A percentile compares a stretch with the other conserved stretches of the same genome.
Conservation (phyloP, 2,329 filamentous ascomycete genomes). For the Aspergillus uvarum region DNA sequence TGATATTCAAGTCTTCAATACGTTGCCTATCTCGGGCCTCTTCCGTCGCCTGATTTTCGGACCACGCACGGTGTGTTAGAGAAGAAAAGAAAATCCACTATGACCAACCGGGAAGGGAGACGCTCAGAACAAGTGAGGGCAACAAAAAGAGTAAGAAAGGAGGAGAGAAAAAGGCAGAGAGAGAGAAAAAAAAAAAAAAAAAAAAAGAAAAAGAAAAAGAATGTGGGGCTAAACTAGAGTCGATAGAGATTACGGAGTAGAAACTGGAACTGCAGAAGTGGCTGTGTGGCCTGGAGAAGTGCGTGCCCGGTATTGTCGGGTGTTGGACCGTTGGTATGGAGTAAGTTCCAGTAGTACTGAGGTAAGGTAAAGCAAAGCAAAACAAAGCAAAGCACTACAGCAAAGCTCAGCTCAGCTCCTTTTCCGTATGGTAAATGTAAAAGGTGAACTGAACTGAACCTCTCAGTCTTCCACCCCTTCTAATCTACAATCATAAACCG, state of each 20-base stretch:
- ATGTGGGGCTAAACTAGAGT: conserved; percentile 20
- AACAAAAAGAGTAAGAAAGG: conserved; percentile 9
- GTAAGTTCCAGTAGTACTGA: too few species aligned
- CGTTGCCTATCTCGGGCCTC: conserved; percentile 14
- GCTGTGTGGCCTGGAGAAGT: conserved; percentile 25
- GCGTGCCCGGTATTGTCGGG: conserved; percentile 22
- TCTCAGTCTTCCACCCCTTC: too few species aligned
- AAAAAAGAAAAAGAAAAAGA: conserved; percentile 15
- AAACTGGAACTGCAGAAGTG: conserved; percentile 24
- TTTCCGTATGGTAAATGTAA: background rate
- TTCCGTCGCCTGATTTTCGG: conserved; percentile 17
- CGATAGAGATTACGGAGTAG: conserved; percentile 22
- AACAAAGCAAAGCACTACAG: too few species aligned
- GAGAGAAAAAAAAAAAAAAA: conserved; percentile 10
- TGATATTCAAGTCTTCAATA: background rate
- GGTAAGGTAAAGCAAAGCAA: too few species aligned
- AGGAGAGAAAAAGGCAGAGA: conserved; percentile 8
- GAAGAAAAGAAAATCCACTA: conserved; percentile 12
- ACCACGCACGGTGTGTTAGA: conserved; percentile 15
- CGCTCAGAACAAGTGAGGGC: background rate
- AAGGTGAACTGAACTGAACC: too few species aligned
- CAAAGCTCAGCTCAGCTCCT: too few species aligned
- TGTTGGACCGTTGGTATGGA: background rate
- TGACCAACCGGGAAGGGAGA: conserved; percentile 11
- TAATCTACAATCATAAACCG: conserved; percentile 7